Base-by-base conservation (phyloP, 192 early-diverging fungal genomes). In the Backusella westeae region DNA sequence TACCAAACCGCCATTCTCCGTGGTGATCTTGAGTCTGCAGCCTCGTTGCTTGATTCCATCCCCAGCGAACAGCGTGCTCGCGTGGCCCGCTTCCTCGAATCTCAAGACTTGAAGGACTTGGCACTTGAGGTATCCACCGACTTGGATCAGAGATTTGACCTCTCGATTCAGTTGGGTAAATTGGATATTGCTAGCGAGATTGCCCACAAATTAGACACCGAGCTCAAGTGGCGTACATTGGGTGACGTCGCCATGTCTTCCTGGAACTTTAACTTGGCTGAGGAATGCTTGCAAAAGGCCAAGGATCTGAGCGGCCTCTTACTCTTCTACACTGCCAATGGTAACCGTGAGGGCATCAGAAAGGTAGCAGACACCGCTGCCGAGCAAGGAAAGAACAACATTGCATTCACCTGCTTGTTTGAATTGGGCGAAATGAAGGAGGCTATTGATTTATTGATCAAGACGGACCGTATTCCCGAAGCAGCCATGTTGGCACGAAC, bases 1-100 rank as follows among this genome's bases (percentile, higher is more conserved):
- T 99, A 99, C 84, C 98, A 99, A 83, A 99, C 97, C 5, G 97
- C 97, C 6, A 89, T 99, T 70, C 87, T 99, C 53, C 94, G 97
- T 46, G 97, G 95, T 19, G 98, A 99, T 82, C 79, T 96, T 72
- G 95, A 91, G 19, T 77, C 89, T 19, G 98, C 98, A 19, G 90
- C 87, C 21, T 78, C 84, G 38, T 76, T 99, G 69, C 85, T 99
- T 71, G 94, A 97, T 8, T 88, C 85, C n/a, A 89, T 99, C 6
- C 94, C 97, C 56, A 76, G 84, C 5, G 94, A 95, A 77, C 97
- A 99, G 82, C 86, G 94, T 34, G 94, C 94, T 80, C 89, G 93
- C 59, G 91, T 99, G 76, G 98, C 98, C 23, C 84, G 96, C 44
- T 99, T 99, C 89, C 87, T 99, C 71, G 97, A 99, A 77, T 90